Percentiles rank a stretch among this genome's conserved stretches.
These are phyloP conservation scores for Punica granatum DNA, from an alignment of 345 rosid species.

Conservation along the genomic window DNA sequence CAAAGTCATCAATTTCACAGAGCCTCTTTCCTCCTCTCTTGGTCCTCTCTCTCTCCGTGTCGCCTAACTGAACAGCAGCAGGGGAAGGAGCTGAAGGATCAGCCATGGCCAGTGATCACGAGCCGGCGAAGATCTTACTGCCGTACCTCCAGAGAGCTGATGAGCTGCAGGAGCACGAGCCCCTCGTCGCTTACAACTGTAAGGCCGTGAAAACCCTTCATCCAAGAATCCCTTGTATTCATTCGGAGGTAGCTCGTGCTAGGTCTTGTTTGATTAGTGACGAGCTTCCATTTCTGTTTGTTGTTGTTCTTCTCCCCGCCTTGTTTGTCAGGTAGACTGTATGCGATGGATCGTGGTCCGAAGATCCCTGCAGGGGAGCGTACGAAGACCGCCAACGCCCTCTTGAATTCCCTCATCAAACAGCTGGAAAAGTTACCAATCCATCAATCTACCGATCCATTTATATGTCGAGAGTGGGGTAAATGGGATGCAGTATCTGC, in stretches of 20 bases:
- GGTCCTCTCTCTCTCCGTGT: slow-evolving; percentile 8
- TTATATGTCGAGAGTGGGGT: not conserved
- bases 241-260: not conserved
- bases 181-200: slow-evolving; percentile 94
- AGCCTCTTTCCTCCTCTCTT: not conserved
- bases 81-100: slow-evolving; percentile 7
- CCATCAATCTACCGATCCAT: not conserved
- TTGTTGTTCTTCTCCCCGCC: no score
- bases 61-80: not conserved
- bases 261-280: not conserved
- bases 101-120: slow-evolving; percentile 57
- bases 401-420: slow-evolving; percentile 84
- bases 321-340: slow-evolving; percentile 64
- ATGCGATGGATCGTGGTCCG: slow-evolving; percentile 94
- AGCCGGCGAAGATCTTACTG: slow-evolving; percentile 78
- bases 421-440: slow-evolving; percentile 85
- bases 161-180: slow-evolving; percentile 93
- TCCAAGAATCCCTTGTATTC: no score
- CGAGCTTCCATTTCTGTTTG: no score
- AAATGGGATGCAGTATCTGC: not conserved
- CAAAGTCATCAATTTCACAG: no score
- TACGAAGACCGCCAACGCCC: slow-evolving; percentile 81
- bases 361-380: slow-evolving; percentile 71
- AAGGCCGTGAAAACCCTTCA: slow-evolving; percentile 4
- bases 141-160: slow-evolving; percentile 98